These are phyloP conservation scores for Leccinellum rugosiceps DNA, from an alignment of 768 basidiomycete genomes.

Conservation along the genomic window DNA sequence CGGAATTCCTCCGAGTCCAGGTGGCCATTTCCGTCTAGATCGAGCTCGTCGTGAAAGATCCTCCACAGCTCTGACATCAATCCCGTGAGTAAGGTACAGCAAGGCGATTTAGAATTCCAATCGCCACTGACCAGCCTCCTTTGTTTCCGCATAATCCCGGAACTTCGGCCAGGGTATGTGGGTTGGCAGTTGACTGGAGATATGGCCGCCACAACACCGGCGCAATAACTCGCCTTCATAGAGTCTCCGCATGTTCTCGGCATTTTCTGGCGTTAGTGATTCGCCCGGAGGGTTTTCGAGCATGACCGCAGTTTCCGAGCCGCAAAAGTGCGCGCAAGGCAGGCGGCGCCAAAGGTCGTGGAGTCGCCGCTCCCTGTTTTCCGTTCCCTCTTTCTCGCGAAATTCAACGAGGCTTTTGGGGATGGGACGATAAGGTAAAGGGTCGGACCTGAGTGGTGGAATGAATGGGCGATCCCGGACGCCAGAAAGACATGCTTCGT, in stretches of 20 bases:
- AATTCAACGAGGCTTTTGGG: conserved; percentile 61
- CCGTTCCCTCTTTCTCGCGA: conserved; percentile 58
- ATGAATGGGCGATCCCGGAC: conserved; percentile 54
- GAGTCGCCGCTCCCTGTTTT: conserved; percentile 56
- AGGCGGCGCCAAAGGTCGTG: conserved; percentile 64
- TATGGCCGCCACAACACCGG: conserved; percentile 43
- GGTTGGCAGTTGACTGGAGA: conserved; percentile 38
- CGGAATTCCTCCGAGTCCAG: conserved; percentile 65
- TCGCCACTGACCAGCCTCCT: conserved; percentile 68
- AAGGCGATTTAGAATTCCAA: conserved; percentile 9
- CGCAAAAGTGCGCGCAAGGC: conserved; percentile 30
- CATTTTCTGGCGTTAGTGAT: conserved; percentile 48
- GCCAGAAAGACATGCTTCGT: conserved; percentile 50
- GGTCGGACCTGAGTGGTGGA: conserved; percentile 58
- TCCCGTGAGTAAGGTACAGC: conserved; percentile 14
- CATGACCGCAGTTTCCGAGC: conserved; percentile 22
- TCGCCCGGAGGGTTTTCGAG: conserved; percentile 14
- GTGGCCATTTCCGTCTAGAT: conserved; percentile 84
- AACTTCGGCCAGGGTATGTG: conserved; percentile 71
- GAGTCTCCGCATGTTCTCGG: conserved; percentile 58
- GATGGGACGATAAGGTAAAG: conserved; percentile 35
- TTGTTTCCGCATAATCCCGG: conserved; percentile 69
- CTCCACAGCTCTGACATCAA: conserved; percentile 73
- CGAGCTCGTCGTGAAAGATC: conserved; percentile 87
- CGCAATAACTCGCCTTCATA: conserved; percentile 78